A percentile compares a stretch with the other conserved stretches of the same genome.
Evolutionary conservation across 2,329 filamentous ascomycete genomes (phyloP).

Genomic region (Alternaria triticina): DNA sequence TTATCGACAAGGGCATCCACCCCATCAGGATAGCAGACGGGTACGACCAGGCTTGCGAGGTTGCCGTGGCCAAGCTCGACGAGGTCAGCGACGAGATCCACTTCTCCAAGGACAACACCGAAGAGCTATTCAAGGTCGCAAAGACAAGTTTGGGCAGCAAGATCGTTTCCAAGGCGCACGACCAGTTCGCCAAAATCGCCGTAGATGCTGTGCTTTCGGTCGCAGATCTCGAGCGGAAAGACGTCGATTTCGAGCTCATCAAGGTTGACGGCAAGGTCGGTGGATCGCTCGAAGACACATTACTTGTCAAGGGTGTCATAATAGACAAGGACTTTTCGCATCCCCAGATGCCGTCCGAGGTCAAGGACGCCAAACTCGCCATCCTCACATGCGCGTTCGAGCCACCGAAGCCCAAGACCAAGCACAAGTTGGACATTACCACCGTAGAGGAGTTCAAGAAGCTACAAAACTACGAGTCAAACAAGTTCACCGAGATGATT

Average conservation of each 20-base stretch:
- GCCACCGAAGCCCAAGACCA: slow-evolving; percentile 98
- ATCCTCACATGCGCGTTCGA: slow-evolving; percentile 98
- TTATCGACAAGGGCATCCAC: slow-evolving; percentile 99
- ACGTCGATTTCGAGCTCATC: slow-evolving; percentile 98
- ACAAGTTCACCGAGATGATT: slow-evolving; percentile 99
- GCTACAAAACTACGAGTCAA: slow-evolving; percentile 91
- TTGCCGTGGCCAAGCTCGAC: slow-evolving; percentile 91
- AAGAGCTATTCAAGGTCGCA: slow-evolving; percentile 91
- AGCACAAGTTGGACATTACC: slow-evolving; percentile 98
- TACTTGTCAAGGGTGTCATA: slow-evolving; percentile 97
- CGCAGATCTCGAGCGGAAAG: slow-evolving; percentile 91
- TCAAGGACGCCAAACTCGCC: slow-evolving; percentile 93
- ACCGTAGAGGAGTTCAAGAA: slow-evolving; percentile 98
- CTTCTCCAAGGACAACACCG: slow-evolving; percentile 79
- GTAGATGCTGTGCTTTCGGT: slow-evolving; percentile 97
- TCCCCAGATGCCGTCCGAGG: slow-evolving; percentile 97
- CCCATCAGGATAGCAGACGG: slow-evolving; percentile 98
- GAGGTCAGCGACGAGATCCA: slow-evolving; percentile 89
- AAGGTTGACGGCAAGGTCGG: slow-evolving; percentile 99
- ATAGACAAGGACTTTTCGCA: slow-evolving; percentile 99
- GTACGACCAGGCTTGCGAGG: slow-evolving; percentile 96
- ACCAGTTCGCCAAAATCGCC: slow-evolving; percentile 96
- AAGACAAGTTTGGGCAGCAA: slow-evolving; percentile 97
- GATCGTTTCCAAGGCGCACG: slow-evolving; percentile 98
- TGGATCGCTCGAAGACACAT: slow-evolving; percentile 87